These are phyloP conservation scores for Artomyces pyxidatus DNA, from an alignment of 768 basidiomycete species.

Conservation along the genomic window DNA sequence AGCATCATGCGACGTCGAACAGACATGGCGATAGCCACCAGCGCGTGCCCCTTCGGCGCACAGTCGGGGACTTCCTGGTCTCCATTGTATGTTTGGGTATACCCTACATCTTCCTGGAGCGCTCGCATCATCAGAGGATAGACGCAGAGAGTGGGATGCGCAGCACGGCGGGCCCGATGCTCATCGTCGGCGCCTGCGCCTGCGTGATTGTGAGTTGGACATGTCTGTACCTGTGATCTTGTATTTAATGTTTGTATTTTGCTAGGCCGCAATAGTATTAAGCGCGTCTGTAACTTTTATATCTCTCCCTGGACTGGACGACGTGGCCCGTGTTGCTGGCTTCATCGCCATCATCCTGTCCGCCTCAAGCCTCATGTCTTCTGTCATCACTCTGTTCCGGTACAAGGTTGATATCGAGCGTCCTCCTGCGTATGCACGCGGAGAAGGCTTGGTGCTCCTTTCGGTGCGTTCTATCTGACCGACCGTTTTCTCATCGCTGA, in stretches of 20 bases:
- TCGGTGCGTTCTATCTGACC: slow-evolving; percentile 26
- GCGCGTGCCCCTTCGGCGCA: slow-evolving; percentile 37
- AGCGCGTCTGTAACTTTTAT: slow-evolving; percentile 80
- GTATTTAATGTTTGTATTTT: slow-evolving; percentile 5
- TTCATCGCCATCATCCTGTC: slow-evolving; percentile 65
- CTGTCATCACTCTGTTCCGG: slow-evolving; percentile 60
- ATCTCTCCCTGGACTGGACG: slow-evolving; percentile 67
- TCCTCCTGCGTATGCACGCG: slow-evolving; percentile 32
- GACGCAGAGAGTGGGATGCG: slow-evolving; percentile 55
- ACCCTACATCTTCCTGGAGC: slow-evolving; percentile 65
- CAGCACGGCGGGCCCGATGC: slow-evolving; percentile 41
- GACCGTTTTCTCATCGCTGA: slow-evolving; percentile 2
- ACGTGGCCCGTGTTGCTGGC: slow-evolving; percentile 51
- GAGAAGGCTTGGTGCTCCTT: slow-evolving; percentile 52
- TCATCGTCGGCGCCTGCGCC: slow-evolving; percentile 54
- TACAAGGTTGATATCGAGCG: slow-evolving; percentile 60
- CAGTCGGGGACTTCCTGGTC: slow-evolving; percentile 48
- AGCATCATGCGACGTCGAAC: slow-evolving; percentile 10
- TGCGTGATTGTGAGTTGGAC: slow-evolving; percentile 21
- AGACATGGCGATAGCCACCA: slow-evolving; percentile 20
- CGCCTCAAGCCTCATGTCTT: slow-evolving; percentile 58
- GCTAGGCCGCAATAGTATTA: slow-evolving; percentile 69
- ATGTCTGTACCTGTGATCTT: neutral
- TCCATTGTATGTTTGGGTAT: slow-evolving; percentile 68
- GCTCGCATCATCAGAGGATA: slow-evolving; percentile 36